Evolutionary conservation across 352 stramenopile species (phyloP).

Genomic region (Phytophthora pseudosyringae): DNA sequence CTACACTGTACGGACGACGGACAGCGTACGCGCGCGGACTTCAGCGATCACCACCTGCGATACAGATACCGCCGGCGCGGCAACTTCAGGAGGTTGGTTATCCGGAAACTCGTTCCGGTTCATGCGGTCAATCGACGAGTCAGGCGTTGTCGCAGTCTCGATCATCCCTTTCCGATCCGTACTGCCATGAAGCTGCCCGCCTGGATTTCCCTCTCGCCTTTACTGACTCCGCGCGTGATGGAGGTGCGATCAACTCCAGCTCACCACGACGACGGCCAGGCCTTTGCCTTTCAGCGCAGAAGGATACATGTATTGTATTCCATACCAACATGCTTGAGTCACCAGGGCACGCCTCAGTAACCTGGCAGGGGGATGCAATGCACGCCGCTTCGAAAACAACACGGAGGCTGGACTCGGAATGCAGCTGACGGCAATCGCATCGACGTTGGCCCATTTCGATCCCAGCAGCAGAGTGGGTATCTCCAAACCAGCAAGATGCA

Average conservation of each 20-base stretch:
- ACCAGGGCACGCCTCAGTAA: not conserved
- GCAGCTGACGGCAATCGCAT: no score
- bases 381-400: not conserved
- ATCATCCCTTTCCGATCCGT: no score
- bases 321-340: not conserved
- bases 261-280: constrained; percentile 1
- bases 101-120: no score
- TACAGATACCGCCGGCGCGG: no score
- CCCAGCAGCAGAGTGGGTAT: no score
- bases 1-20: not conserved
- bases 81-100: no score
- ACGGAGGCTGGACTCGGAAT: no score
- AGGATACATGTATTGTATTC: not conserved
- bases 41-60: not conserved
- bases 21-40: not conserved
- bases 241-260: not conserved
- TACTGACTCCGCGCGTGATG: constrained; percentile 5
- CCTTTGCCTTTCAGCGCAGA: not conserved
- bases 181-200: not conserved
- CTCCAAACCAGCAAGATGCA: no score
- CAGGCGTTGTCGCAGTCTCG: not conserved
- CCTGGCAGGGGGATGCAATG: not conserved
- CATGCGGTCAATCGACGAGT: not conserved
- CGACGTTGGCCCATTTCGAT: no score
- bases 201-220: constrained; percentile 2